These are phyloP conservation scores for Lithospermum erythrorhizon DNA, from an alignment of 257 asterid species.

Conservation along the genomic window DNA sequence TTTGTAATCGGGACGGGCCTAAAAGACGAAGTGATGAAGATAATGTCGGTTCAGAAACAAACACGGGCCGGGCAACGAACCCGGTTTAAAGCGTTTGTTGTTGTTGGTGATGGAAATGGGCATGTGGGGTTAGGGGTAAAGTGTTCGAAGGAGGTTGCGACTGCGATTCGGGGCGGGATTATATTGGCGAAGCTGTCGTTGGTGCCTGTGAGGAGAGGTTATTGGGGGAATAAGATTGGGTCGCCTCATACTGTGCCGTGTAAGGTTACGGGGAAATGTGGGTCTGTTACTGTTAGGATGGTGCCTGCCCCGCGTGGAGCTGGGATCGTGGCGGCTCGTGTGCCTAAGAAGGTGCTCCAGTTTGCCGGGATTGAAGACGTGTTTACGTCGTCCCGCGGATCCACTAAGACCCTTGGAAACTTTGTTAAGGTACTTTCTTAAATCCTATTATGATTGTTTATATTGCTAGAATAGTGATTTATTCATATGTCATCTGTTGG, in stretches of 20 bases:
- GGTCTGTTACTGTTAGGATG: slow-evolving; percentile 85
- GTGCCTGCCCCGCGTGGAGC: slow-evolving; percentile 96
- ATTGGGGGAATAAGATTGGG: slow-evolving; percentile 92
- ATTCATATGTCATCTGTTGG: no score
- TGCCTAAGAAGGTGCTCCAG: slow-evolving; percentile 82
- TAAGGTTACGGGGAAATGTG: slow-evolving; percentile 90
- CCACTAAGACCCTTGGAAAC: slow-evolving; percentile 87
- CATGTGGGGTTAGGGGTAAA: slow-evolving; percentile 87
- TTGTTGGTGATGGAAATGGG: slow-evolving; percentile 76
- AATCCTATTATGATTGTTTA: no score
- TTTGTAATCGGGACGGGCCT: slow-evolving; percentile 42
- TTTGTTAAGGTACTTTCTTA: slow-evolving; percentile 58
- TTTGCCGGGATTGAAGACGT: slow-evolving; percentile 92
- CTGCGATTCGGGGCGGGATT: slow-evolving; percentile 85
- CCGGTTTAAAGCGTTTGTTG: slow-evolving; percentile 85
- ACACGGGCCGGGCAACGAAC: slow-evolving; percentile 94
- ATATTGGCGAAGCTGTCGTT: slow-evolving; percentile 70
- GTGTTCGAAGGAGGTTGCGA: slow-evolving; percentile 93
- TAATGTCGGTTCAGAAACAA: slow-evolving; percentile 96
- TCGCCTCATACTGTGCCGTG: slow-evolving; percentile 88
- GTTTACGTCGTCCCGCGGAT: slow-evolving; percentile 76
- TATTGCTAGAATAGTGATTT: no score
- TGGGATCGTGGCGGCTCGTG: slow-evolving; percentile 89
- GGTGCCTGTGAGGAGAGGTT: slow-evolving; percentile 85
- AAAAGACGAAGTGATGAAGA: slow-evolving; percentile 88